phyloP scores from a whole-genome alignment of 2,329 filamentous ascomycete genomes.

The Stachybotrys chartarum region DNA sequence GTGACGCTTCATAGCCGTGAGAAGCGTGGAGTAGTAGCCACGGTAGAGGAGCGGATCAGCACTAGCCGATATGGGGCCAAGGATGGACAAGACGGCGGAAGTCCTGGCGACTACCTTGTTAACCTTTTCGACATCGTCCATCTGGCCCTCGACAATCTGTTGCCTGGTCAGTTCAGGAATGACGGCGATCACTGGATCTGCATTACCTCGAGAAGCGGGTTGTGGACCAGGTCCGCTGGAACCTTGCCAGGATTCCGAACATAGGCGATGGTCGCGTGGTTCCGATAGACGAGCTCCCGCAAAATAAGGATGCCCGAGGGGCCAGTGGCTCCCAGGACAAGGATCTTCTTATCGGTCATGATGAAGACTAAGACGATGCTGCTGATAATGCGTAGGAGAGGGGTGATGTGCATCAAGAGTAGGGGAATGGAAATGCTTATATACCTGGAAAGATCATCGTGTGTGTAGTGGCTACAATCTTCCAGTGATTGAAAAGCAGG shows the following conservation, averaged over 20 bases:
- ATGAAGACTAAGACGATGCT: neutral
- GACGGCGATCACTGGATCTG: neutral
- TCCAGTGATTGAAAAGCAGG: too few species aligned
- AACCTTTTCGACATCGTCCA: conserved; percentile 8
- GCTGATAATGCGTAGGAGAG: too few species aligned
- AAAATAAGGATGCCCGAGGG: conserved; percentile 22
- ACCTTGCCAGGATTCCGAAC: conserved; percentile 8
- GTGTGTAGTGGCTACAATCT: too few species aligned
- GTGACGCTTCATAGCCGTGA: conserved; percentile 6
- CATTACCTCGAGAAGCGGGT: conserved; percentile 4
- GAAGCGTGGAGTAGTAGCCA: conserved; percentile 3
- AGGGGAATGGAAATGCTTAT: too few species aligned
- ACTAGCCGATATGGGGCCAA: neutral
- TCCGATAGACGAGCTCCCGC: conserved; percentile 17
- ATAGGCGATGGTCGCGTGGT: conserved; percentile 14
- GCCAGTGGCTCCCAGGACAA: conserved; percentile 23
- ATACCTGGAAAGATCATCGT: too few species aligned
- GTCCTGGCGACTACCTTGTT: conserved; percentile 2
- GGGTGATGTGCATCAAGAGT: too few species aligned
- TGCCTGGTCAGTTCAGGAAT: neutral
- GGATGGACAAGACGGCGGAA: conserved; percentile 5
- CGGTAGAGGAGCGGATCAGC: neutral
- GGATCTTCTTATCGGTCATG: conserved; percentile 5
- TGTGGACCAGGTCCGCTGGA: conserved; percentile 1
- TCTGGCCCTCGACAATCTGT: conserved; percentile 16